These are phyloP conservation scores for Leccinum olivaceopallidum DNA, from an alignment of 768 basidiomycete species.

Conservation along the genomic window DNA sequence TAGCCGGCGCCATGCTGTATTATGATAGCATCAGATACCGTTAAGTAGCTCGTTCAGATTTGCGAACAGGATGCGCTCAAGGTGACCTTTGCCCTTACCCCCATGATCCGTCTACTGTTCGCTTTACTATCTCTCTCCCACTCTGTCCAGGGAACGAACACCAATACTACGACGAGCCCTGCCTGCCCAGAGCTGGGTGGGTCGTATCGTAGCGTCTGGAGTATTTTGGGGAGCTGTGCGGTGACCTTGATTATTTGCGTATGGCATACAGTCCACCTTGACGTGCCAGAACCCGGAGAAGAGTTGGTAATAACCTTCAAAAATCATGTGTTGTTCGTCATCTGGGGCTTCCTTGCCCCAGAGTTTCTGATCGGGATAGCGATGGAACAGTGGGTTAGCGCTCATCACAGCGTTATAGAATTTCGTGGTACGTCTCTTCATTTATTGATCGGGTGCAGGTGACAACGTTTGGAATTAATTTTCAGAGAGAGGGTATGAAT, in stretches of 20 bases:
- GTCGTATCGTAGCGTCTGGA: background rate
- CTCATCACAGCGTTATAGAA: background rate
- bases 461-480: background rate
- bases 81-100: background rate
- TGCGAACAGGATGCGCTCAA: background rate
- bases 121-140: background rate
- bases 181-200: background rate
- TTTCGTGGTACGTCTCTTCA: background rate
- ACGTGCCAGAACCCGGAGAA: background rate
- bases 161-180: background rate
- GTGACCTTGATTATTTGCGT: background rate
- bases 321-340: background rate
- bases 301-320: background rate
- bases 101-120: background rate
- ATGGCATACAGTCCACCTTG: background rate
- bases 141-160: background rate
- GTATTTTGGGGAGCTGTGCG: background rate
- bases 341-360: background rate
- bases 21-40: too few relatives aligned
- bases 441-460: background rate
- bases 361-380: background rate
- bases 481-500: background rate
- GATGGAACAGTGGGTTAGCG: background rate
- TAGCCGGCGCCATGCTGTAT: too few relatives aligned
- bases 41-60: too few relatives aligned